phyloP scores from a whole-genome alignment of 192 early-diverging fungal genomes.

The Rhizophlyctis rosea region DNA sequence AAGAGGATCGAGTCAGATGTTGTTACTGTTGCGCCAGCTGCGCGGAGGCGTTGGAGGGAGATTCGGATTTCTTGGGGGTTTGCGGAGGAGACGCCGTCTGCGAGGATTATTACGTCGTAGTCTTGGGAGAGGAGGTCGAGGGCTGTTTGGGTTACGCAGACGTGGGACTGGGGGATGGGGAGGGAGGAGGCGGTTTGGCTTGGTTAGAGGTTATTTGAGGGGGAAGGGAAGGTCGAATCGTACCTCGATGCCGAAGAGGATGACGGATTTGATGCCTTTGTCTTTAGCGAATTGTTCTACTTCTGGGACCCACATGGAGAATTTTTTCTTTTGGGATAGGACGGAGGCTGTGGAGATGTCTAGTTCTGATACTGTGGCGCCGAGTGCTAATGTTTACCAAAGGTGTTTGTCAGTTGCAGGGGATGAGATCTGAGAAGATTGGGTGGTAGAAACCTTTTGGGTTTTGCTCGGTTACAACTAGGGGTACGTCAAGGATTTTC shows the following conservation, averaged over 20 bases:
- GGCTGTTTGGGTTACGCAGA: slow-evolving; percentile 93
- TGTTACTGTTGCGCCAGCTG: slow-evolving; percentile 37
- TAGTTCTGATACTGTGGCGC: slow-evolving; percentile 73
- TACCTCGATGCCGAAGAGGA: slow-evolving; percentile 91
- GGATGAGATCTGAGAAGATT: too few relatives aligned
- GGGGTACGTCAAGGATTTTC: slow-evolving; percentile 72
- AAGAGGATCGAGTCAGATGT: slow-evolving; percentile 49
- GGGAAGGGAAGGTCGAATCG: slow-evolving; percentile 3
- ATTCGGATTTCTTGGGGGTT: slow-evolving; percentile 79
- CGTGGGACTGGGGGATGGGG: slow-evolving; percentile 64
- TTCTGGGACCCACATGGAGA: slow-evolving; percentile 79
- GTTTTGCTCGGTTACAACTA: slow-evolving; percentile 90
- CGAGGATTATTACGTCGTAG: slow-evolving; percentile 83
- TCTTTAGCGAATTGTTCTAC: slow-evolving; percentile 54
- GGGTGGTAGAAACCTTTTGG: slow-evolving; percentile 61
- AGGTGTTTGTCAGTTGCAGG: too few relatives aligned
- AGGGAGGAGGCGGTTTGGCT: neutral
- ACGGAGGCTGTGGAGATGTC: slow-evolving; percentile 61
- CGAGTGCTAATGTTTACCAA: slow-evolving; percentile 51
- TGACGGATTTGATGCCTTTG: slow-evolving; percentile 56
- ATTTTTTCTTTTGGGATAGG: slow-evolving; percentile 75
- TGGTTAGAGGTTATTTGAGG: neutral
- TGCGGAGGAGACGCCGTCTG: slow-evolving; percentile 89
- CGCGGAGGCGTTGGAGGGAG: slow-evolving; percentile 46
- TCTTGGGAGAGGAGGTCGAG: slow-evolving; percentile 78